Evolutionary conservation across 2,329 filamentous ascomycete species (phyloP), one percentile per base, ranked within the genome.

Genomic region (Xylaria polymorpha): DNA sequence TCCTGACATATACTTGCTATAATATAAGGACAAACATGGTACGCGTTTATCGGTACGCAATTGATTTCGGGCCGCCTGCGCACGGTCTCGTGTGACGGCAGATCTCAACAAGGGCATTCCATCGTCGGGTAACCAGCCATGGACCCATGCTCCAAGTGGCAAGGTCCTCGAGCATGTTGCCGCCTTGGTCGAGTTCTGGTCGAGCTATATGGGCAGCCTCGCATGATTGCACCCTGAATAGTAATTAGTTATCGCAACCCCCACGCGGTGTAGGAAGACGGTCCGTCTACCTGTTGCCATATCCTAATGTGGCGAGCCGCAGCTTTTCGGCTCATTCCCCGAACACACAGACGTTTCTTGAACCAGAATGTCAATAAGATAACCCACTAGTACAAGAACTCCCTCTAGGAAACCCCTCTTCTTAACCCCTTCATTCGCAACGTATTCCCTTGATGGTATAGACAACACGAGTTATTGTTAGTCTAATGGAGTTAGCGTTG

Each of bases 71-170:
- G 32, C 63, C 59, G 66, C 59, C 39, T 44, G 64, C 60, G 67
- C 67, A 69, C 64, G 61, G 64, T 46, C 68, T 64, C 57, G 51
- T 64, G 59, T 70, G 64, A 68, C 61, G 64, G 64, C 20, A 67
- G 64, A 67, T 70, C 64, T 58, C 58, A 62, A 59, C 67, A 65
- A 66, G 62, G 67, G 63, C 43, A 48, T 55, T 55, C 25, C 20
- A 32, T 44, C 25, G 44, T 46, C 51, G 51, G 32, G 32, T 57
- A 51, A 57, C 59, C 58, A 53, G 53, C 46, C 29, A 57, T 51
- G 51, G 51, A 18, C 32, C 61, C 58, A 66, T 69, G 62, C 58
- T 46, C 50, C 57, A 37, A 55, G 29, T 41, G 44, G 59, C 39
- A 22, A 66, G 53, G 44, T 37, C 58, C 53, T 59, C 43, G 43